Conservation (phyloP, 371 early-diverging fungal genomes). For the Mucor indicus region DNA sequence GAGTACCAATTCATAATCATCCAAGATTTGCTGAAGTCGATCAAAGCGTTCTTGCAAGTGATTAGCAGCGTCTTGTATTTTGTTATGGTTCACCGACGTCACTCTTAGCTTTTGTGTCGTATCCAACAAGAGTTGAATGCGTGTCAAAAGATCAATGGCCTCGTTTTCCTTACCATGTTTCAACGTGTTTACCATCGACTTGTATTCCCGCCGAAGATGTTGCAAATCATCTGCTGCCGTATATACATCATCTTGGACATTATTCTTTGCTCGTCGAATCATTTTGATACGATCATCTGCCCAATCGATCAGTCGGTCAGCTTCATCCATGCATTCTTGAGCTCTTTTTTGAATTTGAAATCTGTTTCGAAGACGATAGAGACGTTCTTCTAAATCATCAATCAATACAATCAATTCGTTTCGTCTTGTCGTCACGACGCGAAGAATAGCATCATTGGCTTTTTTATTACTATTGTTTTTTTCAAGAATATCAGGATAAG, state of each 20-base stretch:
- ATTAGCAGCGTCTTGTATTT: conserved; percentile 20
- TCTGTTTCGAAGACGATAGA: conserved; percentile 27
- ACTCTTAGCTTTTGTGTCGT: conserved; percentile 9
- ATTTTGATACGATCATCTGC: conserved; percentile 30
- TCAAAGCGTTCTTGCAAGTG: conserved; percentile 33
- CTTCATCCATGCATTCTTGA: conserved; percentile 35
- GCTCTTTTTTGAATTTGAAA: conserved; percentile 31
- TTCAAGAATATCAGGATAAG: conserved; percentile 25
- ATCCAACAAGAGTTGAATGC: conserved; percentile 29
- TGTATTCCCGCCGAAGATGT: conserved; percentile 27
- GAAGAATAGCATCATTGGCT: conserved; percentile 29
- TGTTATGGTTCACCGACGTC: conserved; percentile 17
- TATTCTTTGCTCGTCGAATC: conserved; percentile 23
- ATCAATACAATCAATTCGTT: conserved; percentile 24
- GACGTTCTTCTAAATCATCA: conserved; percentile 29
- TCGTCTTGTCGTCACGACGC: conserved; percentile 24
- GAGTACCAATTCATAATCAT: conserved; percentile 23
- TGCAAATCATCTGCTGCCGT: conserved; percentile 29
- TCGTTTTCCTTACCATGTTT: conserved; percentile 36
- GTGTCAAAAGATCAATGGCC: conserved; percentile 31
- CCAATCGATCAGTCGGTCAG: conserved; percentile 36
- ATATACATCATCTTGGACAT: conserved; percentile 11
- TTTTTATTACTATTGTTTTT: conserved; percentile 25
- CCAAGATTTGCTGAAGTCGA: conserved; percentile 24
- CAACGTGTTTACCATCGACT: conserved; percentile 13